phyloP scores from a whole-genome alignment of 75 land plant species.

The Cupressus sempervirens region DNA sequence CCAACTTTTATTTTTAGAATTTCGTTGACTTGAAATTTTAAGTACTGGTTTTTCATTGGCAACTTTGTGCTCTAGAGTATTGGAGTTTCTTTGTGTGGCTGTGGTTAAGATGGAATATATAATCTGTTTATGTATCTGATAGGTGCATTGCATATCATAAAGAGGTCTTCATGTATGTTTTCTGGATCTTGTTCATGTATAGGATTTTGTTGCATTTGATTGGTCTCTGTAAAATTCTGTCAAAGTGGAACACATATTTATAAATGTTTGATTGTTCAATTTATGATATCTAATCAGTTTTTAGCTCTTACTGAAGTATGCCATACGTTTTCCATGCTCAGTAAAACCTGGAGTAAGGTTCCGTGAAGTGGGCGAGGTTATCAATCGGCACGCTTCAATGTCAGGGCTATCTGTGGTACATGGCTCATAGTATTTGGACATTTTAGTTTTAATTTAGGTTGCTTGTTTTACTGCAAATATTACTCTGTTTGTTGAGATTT shows the following conservation, averaged over 20 bases:
- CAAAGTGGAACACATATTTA: not conserved
- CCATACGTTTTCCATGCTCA: slow-evolving; percentile 23
- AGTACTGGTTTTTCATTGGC: not conserved
- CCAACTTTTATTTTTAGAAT: not conserved
- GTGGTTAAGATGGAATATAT: not conserved
- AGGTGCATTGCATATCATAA: not conserved
- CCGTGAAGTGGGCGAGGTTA: slow-evolving; percentile 94
- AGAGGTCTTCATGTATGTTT: not conserved
- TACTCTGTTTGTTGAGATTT: slow-evolving; percentile 14
- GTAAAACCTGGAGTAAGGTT: slow-evolving; percentile 97
- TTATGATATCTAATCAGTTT: not conserved
- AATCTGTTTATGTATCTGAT: not conserved
- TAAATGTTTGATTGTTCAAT: not conserved
- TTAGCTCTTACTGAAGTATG: not conserved
- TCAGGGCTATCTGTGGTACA: slow-evolving; percentile 92
- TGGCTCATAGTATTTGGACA: not conserved
- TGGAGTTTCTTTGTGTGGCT: not conserved
- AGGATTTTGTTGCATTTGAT: not conserved
- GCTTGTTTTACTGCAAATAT: not conserved
- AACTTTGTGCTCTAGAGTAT: not conserved
- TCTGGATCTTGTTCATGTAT: not conserved
- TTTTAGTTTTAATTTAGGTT: not conserved
- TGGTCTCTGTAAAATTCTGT: not conserved
- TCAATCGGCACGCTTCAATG: slow-evolving; percentile 92
- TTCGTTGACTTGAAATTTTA: not conserved